Conservation (phyloP, 306 rosid species). For the Chamaecrista fasciculata region DNA sequence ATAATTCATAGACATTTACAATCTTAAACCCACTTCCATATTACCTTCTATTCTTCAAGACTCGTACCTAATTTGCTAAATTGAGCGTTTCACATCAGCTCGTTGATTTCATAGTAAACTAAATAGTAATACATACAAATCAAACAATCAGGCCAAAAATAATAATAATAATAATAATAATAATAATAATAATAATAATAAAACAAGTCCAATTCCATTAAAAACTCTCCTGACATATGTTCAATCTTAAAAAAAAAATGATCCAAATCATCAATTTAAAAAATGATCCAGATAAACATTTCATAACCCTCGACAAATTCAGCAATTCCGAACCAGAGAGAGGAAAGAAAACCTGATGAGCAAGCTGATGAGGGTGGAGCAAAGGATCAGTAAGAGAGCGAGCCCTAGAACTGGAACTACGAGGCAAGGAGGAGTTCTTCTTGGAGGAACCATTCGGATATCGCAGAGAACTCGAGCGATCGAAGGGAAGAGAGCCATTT, state of each 20-base stretch:
- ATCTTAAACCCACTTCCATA: slow-evolving; percentile 5
- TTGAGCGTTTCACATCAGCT: not conserved
- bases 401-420: slow-evolving; percentile 66
- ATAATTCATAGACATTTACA: not conserved
- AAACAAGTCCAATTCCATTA: not conserved
- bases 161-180: too few species aligned
- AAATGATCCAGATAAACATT: not conserved
- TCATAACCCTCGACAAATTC: not conserved
- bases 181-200: not conserved
- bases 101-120: slow-evolving; percentile 16
- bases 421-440: slow-evolving; percentile 46
- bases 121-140: not conserved
- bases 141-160: too few species aligned
- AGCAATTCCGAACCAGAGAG: not conserved
- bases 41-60: slow-evolving; percentile 17
- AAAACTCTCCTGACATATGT: not conserved
- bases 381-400: slow-evolving; percentile 67
- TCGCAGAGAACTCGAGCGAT: slow-evolving; percentile 62
- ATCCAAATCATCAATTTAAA: too few species aligned
- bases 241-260: not conserved
- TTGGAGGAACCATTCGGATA: slow-evolving; percentile 49
- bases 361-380: slow-evolving; percentile 68
- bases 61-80: not conserved
- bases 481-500: slow-evolving; percentile 52
- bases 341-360: slow-evolving; percentile 41